Base-by-base conservation (phyloP, 73 alveolate species). In the Paramecium sonneborni region DNA sequence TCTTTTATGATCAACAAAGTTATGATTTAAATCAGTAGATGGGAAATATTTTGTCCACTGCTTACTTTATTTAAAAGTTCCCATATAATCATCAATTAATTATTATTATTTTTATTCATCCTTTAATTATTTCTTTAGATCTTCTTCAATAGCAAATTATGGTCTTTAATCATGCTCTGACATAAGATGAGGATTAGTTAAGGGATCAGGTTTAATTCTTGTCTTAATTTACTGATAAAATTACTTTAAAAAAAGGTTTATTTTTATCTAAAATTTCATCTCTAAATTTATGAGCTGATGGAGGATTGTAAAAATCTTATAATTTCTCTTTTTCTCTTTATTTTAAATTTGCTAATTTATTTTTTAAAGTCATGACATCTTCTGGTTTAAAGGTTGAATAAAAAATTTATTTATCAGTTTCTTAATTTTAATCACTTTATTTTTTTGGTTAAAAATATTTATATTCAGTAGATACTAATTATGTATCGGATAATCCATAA, bases 111-210 rank as follows among this genome's bases (percentile, higher is more conserved):
- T 39, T 21, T 39, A 14, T 8, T 79, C 76, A 23, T 39, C 90
- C 32, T 46, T 39, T 34, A 14, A 41, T 46, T 79, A 12, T 39
- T 10, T 43, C 12, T 39, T 79, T 11, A 79, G 23, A 23, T 79
- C 90, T 20, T 79, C 28, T 79, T 79, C 90, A 18, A 79, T 79
- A 15, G 90, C 72, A 79, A 79, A 79, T 44, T 79, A 44, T 3
- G 90, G 90, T 44, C 90, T 39, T 79, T 79, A 24, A 79, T 79
- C 90, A 79, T 79, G 90, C 23, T 79, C 90, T 79, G 90, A 79
- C 90, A 79, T 79, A 15, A 79, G 20, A 43, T 79, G 90, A 43
- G 90, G 90, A 46, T 79, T 79, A 4, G 90, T 14, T 39, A 79
- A 62, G 15, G 90, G 57, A 44, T 79, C 90, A 15, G 90, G 90